These are phyloP conservation scores for Blakeslea trispora DNA, from an alignment of 371 early-diverging fungal species.

Conservation along the genomic window DNA sequence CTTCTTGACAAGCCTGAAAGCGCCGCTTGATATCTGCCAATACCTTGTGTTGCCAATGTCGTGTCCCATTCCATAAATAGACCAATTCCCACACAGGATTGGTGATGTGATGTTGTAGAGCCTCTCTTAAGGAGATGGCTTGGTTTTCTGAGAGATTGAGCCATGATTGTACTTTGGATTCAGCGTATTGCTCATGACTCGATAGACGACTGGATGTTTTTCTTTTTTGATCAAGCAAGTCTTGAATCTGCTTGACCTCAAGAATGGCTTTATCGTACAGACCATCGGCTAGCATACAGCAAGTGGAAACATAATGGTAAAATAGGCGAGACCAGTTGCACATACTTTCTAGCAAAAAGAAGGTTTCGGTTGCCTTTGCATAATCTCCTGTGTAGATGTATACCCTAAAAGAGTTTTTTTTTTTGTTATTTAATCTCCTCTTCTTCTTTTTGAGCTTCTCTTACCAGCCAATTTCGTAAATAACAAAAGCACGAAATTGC, in stretches of 20 bases:
- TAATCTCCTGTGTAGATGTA: conserved; percentile 33
- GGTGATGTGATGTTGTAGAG: conserved; percentile 4
- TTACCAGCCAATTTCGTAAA: conserved; percentile 37
- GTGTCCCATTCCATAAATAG: conserved; percentile 34
- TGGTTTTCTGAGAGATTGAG: conserved; percentile 2
- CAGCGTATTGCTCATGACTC: conserved; percentile 28
- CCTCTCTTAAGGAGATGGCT: not conserved
- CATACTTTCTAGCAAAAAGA: conserved; percentile 36
- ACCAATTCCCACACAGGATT: conserved; percentile 42
- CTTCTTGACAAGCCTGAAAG: not conserved
- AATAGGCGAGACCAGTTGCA: conserved; percentile 34
- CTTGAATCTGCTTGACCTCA: conserved; percentile 26
- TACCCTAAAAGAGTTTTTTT: conserved; percentile 16
- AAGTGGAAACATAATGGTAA: conserved; percentile 38
- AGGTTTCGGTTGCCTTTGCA: conserved; percentile 30
- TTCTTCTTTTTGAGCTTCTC: too few relatives aligned
- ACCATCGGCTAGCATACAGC: conserved; percentile 36
- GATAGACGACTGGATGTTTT: conserved; percentile 15
- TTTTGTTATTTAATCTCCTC: not conserved
- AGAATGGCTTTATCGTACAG: conserved; percentile 31
- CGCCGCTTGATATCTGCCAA: not conserved
- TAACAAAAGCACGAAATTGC: conserved; percentile 17
- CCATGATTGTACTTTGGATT: conserved; percentile 27
- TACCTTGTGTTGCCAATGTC: conserved; percentile 5
- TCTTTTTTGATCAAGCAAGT: conserved; percentile 18